Base-by-base conservation (phyloP, 768 basidiomycete species). In the Trametes punicea region DNA sequence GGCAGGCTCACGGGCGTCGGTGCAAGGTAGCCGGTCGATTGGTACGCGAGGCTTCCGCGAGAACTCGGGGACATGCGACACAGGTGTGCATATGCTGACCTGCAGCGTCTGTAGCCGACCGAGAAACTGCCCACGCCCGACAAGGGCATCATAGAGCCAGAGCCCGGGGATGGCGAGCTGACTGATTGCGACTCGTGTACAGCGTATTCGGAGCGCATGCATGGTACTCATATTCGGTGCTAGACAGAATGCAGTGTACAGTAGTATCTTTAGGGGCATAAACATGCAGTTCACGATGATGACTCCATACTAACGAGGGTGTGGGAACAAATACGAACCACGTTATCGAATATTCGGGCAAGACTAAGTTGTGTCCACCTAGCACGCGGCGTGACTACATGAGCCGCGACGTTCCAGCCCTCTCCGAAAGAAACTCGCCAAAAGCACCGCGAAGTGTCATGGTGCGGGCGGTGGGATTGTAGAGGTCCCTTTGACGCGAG, bases 1-100 rank as follows among this genome's bases (percentile, higher is more conserved):
- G 84, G 80, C 39, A 89, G 82, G 68, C 69, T 92, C 53, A 79
- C 86, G 6, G 87, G 87, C 33, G 84, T 78, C 33, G 78, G 85
- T 51, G 76, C 83, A 44, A 70, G 79, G 47, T 77, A 62, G 62
- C 46, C 38, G 23, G 39, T 27, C 6, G 33, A 15, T 6, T 45
- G 47, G 27, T 20, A 27, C 25, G 26, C 44, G n/a, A 10, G 20
- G 29, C 11, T 16, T 25, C 51, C 25, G 39, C 45, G 36, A 33
- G 41, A 31, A 56, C 26, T 16, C 13, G 46, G n/a, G 30, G 23
- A 42, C 46, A 20, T 29, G 45, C 27, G 49, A 41, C 31, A 21
- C 40, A 25, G 23, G 25, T n/a, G 30, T 15, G 51, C 46, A 21
- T 27, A 20, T 33, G 31, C 40, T 26, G 13, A 18, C 26, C 34